Evolutionary conservation across 192 early-diverging fungal species (phyloP).

Genomic region (Neocallimastix lanati): DNA sequence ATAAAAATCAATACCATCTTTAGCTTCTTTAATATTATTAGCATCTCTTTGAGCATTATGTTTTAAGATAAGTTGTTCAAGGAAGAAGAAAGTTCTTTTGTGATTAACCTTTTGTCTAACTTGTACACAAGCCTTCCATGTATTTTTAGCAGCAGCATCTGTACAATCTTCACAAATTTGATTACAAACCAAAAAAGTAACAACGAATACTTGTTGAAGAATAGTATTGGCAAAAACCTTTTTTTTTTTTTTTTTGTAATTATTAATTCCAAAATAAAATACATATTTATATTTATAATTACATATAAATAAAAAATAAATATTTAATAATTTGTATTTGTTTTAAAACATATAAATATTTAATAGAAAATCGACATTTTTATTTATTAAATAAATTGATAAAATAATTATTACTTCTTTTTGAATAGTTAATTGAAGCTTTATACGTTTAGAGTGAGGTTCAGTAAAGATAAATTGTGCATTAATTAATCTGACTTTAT

Average conservation of each 20-base stretch:
- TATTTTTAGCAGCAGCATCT: conserved; percentile 90
- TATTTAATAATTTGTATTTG: too few relatives aligned
- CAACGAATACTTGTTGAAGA: conserved; percentile 88
- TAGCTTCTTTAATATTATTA: conserved; percentile 91
- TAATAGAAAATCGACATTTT: too few relatives aligned
- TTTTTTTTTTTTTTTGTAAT: not conserved
- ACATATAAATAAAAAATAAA: too few relatives aligned
- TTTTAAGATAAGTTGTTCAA: conserved; percentile 96
- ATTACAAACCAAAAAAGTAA: conserved; percentile 75
- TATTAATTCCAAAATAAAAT: too few relatives aligned
- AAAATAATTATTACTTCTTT: conserved; percentile 90
- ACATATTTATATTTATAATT: too few relatives aligned
- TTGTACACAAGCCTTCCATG: conserved; percentile 95
- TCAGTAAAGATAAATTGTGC: conserved; percentile 99
- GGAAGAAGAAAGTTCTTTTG: conserved; percentile 94
- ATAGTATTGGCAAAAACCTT: conserved; percentile 81
- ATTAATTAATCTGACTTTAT: conserved; percentile 86
- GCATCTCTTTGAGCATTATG: conserved; percentile 94
- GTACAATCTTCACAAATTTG: conserved; percentile 95
- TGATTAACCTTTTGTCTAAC: conserved; percentile 87
- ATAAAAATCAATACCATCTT: conserved; percentile 93
- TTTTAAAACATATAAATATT: too few relatives aligned
- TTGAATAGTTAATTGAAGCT: conserved; percentile 96
- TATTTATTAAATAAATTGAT: too few relatives aligned
- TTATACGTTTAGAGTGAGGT: conserved; percentile 74